A percentile compares a stretch with the other conserved stretches of the same genome.
phyloP scores from a whole-genome alignment of 306 rosid genomes.

The Sicyos edulis region DNA sequence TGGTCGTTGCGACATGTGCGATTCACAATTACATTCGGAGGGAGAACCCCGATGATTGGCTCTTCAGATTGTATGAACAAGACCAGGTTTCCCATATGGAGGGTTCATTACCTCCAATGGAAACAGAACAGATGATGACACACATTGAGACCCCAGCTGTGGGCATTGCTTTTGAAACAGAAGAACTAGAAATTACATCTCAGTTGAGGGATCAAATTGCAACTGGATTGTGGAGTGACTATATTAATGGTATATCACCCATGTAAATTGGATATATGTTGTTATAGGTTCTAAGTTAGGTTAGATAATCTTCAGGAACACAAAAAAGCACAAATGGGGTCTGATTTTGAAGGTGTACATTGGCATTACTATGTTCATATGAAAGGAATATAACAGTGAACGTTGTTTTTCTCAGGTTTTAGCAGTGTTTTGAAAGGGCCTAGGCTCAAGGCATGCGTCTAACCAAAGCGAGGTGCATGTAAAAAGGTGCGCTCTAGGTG shows the following conservation, averaged over 20 bases:
- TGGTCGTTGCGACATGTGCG: conserved; percentile 78
- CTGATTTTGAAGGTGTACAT: conserved; percentile 34
- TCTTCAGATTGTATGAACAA: conserved; percentile 56
- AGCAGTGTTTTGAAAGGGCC: too few relatives aligned
- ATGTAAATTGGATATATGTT: conserved; percentile 34
- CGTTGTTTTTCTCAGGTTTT: background rate
- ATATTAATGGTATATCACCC: conserved; percentile 41
- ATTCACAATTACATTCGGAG: conserved; percentile 68
- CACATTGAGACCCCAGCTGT: conserved; percentile 31
- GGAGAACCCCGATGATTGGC: conserved; percentile 73
- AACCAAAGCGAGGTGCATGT: background rate
- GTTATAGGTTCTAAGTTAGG: conserved; percentile 31
- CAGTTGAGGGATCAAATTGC: conserved; percentile 59
- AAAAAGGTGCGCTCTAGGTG: too few relatives aligned
- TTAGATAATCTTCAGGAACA: conserved; percentile 24
- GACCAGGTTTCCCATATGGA: conserved; percentile 35
- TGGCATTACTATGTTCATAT: conserved; percentile 35
- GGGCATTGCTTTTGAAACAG: conserved; percentile 38
- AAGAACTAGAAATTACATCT: conserved; percentile 39
- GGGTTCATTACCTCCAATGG: conserved; percentile 40
- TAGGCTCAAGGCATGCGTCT: background rate
- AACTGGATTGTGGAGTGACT: conserved; percentile 70
- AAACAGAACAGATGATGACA: conserved; percentile 30
- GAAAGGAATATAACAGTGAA: conserved; percentile 27
- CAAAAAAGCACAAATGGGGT: conserved; percentile 17